These are phyloP conservation scores for Kodamaea nitidulidarum DNA, from an alignment of 805 yeast species.

Conservation along the genomic window DNA sequence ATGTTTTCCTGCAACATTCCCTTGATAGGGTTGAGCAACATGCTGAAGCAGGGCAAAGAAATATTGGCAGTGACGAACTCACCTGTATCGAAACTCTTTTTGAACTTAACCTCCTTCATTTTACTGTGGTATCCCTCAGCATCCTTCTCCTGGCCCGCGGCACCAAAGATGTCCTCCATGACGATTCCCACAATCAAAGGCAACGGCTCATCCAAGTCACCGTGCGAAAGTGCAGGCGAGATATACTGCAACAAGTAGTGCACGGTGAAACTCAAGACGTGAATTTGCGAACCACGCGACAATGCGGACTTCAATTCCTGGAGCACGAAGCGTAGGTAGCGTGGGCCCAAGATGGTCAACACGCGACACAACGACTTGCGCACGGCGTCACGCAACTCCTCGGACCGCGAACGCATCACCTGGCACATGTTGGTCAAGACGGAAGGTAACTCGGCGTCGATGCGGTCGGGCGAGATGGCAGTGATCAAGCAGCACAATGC, in stretches of 20 bases:
- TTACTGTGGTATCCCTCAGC: slow-evolving; percentile 84
- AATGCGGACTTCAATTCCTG: slow-evolving; percentile 76
- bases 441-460: slow-evolving; percentile 69
- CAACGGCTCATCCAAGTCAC: slow-evolving; percentile 71
- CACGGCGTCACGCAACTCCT: slow-evolving; percentile 82
- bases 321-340: slow-evolving; percentile 68
- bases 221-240: slow-evolving; percentile 47
- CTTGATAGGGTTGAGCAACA: slow-evolving; percentile 66
- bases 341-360: slow-evolving; percentile 62
- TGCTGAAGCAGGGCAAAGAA: slow-evolving; percentile 50
- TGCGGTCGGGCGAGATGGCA: slow-evolving; percentile 54
- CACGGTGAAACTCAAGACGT: slow-evolving; percentile 83
- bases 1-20: slow-evolving; percentile 58
- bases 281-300: slow-evolving; percentile 87
- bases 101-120: slow-evolving; percentile 86
- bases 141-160: slow-evolving; percentile 90
- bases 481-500: slow-evolving; percentile 67
- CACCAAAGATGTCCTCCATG: slow-evolving; percentile 92
- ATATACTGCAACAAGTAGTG: slow-evolving; percentile 66
- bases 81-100: slow-evolving; percentile 83
- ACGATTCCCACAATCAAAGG: slow-evolving; percentile 60
- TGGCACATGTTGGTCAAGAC: slow-evolving; percentile 84
- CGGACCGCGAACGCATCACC: slow-evolving; percentile 77
- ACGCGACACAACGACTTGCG: slow-evolving; percentile 71
- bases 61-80: slow-evolving; percentile 70